These are phyloP conservation scores for Nevesoporus exiguus DNA, from an alignment of 768 basidiomycete genomes.

Conservation along the genomic window DNA sequence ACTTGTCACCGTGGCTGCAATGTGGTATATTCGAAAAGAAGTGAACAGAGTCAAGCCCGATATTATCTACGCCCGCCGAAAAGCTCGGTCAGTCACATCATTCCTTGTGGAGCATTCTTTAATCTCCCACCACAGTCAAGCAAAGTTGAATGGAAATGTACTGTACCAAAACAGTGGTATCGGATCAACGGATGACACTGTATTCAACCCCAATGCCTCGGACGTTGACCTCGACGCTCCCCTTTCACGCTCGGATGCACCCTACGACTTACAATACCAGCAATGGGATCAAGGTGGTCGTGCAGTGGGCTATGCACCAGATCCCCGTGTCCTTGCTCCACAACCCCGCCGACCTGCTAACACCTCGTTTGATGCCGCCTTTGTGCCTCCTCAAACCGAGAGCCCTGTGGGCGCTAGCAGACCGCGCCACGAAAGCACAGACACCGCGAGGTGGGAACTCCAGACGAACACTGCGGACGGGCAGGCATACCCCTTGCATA, in stretches of 20 bases:
- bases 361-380: constrained; percentile 14
- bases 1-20: constrained; percentile 68
- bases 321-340: constrained; percentile 49
- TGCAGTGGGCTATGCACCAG: constrained; percentile 46
- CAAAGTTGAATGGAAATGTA: constrained; percentile 40
- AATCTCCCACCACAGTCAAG: constrained; percentile 42
- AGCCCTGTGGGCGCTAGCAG: constrained; percentile 10
- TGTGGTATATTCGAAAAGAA: constrained; percentile 78
- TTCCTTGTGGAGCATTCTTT: not conserved
- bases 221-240: constrained; percentile 40
- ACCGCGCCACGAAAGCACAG: constrained; percentile 28
- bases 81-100: constrained; percentile 51
- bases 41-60: constrained; percentile 67
- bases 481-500: constrained; percentile 23
- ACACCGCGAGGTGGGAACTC: constrained; percentile 31
- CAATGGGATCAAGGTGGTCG: constrained; percentile 50
- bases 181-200: constrained; percentile 30
- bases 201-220: constrained; percentile 38
- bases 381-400: constrained; percentile 10
- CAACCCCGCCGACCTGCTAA: constrained; percentile 37
- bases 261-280: constrained; percentile 38
- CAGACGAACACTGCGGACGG: constrained; percentile 26
- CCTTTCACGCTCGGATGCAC: constrained; percentile 26
- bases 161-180: constrained; percentile 30
- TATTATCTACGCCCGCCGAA: constrained; percentile 67